Percentiles rank a stretch among this genome's conserved stretches.
Conservation (phyloP, 768 basidiomycete species). For the Pulveroboletus frians region DNA sequence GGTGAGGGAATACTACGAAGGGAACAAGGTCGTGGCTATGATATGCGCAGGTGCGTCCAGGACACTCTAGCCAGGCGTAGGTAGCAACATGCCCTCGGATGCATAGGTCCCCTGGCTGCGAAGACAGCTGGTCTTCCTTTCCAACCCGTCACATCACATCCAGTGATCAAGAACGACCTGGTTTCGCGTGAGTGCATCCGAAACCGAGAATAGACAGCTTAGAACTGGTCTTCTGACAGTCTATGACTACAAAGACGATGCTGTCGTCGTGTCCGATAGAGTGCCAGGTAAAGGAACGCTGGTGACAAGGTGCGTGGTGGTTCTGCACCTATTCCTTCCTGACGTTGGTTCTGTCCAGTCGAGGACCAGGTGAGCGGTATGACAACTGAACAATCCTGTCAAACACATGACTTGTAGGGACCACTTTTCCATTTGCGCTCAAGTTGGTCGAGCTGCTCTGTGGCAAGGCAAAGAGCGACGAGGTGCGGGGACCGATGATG, state of each 20-base stretch:
- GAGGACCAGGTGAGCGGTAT: slow-evolving; percentile 57
- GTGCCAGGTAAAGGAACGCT: slow-evolving; percentile 42
- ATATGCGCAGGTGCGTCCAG: slow-evolving; percentile 67
- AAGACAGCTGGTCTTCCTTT: slow-evolving; percentile 52
- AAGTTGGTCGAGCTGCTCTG: slow-evolving; percentile 69
- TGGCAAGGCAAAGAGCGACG: slow-evolving; percentile 55
- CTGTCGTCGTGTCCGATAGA: slow-evolving; percentile 58
- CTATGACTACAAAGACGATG: slow-evolving; percentile 69
- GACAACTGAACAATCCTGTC: not conserved
- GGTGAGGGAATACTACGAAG: slow-evolving; percentile 46
- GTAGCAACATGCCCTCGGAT: not conserved
- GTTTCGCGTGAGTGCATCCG: slow-evolving; percentile 39
- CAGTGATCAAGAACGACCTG: slow-evolving; percentile 59
- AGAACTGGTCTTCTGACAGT: slow-evolving; percentile 33
- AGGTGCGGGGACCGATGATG: slow-evolving; percentile 63
- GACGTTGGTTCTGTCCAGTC: slow-evolving; percentile 37
- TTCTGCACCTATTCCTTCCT: not conserved
- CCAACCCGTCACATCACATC: slow-evolving; percentile 75
- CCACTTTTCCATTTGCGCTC: slow-evolving; percentile 72
- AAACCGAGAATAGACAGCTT: not conserved
- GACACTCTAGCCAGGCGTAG: not conserved
- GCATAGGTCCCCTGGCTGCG: slow-evolving; percentile 64
- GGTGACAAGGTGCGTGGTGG: slow-evolving; percentile 60
- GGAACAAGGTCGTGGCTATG: slow-evolving; percentile 60
- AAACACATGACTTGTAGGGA: slow-evolving; percentile 39